These are phyloP conservation scores for Setomelanomma holmii DNA, from an alignment of 2,329 filamentous ascomycete species.

Conservation along the genomic window DNA sequence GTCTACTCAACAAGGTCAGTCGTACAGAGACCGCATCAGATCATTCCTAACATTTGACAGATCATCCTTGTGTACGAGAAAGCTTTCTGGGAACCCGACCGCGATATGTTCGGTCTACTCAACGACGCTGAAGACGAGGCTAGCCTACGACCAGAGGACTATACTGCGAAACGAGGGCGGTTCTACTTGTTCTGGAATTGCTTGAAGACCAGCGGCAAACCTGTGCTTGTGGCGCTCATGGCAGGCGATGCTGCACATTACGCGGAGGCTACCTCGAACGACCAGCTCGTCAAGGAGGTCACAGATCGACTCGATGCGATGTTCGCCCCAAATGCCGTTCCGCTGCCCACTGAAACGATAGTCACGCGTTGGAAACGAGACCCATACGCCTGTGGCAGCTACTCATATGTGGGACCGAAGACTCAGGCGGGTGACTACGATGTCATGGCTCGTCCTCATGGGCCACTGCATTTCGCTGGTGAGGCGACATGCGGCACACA, in stretches of 20 bases:
- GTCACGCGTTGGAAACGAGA: conserved; percentile 94
- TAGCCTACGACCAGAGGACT: conserved; percentile 81
- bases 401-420: conserved; percentile 87
- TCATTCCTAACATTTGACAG: conserved; percentile 38
- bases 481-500: conserved; percentile 97
- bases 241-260: conserved; percentile 92
- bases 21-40: background rate
- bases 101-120: conserved; percentile 93
- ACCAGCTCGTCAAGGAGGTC: conserved; percentile 79
- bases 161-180: conserved; percentile 78
- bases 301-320: conserved; percentile 78
- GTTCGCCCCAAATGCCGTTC: conserved; percentile 69
- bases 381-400: conserved; percentile 89
- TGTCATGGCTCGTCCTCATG: conserved; percentile 81
- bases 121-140: conserved; percentile 73
- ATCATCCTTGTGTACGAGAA: conserved; percentile 86
- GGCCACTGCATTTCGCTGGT: conserved; percentile 92
- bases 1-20: conserved; percentile 84
- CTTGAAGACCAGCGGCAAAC: conserved; percentile 85
- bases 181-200: conserved; percentile 99
- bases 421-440: conserved; percentile 91
- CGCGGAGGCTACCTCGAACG: conserved; percentile 78
- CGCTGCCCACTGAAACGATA: conserved; percentile 81
- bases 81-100: conserved; percentile 87
- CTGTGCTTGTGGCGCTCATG: conserved; percentile 88